Evolutionary conservation across 495 filamentous ascomycete genomes (phyloP).

Genomic region (Penicillium coffeae): DNA sequence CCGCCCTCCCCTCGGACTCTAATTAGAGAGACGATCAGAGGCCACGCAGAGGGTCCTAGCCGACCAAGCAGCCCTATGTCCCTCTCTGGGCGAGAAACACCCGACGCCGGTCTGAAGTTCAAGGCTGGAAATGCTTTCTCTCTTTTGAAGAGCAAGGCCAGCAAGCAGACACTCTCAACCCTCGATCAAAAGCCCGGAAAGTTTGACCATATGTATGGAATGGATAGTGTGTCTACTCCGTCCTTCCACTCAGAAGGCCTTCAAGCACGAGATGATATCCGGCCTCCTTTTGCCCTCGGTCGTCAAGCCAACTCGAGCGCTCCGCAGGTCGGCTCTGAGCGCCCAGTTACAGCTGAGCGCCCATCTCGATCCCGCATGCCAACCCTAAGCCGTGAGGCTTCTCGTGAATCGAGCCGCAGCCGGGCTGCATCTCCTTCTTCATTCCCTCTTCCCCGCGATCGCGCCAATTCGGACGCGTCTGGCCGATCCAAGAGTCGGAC

Average conservation of each 20-base stretch:
- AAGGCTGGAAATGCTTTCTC: constrained; percentile 59
- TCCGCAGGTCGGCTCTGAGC: constrained; percentile 35
- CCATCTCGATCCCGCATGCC: constrained; percentile 33
- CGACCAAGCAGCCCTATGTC: constrained; percentile 49
- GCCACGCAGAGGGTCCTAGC: constrained; percentile 63
- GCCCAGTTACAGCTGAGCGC: constrained; percentile 15
- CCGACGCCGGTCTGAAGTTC: constrained; percentile 27
- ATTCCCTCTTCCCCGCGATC: constrained; percentile 46
- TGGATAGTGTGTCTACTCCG: constrained; percentile 55
- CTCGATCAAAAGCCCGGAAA: constrained; percentile 58
- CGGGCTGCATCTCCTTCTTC: constrained; percentile 34
- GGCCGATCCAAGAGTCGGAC: constrained; percentile 55
- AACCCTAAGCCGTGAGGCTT: constrained; percentile 35
- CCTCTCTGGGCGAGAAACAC: constrained; percentile 41
- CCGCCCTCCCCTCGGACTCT: neutral
- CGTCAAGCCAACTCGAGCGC: constrained; percentile 42
- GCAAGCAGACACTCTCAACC: constrained; percentile 55
- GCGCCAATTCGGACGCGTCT: constrained; percentile 60
- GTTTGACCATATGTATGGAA: constrained; percentile 69
- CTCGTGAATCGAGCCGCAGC: constrained; percentile 40
- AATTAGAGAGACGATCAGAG: constrained; percentile 77
- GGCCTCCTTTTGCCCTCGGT: constrained; percentile 31
- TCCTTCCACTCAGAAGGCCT: constrained; percentile 39
- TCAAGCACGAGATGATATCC: constrained; percentile 39
- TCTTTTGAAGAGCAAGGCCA: constrained; percentile 64